Evolutionary conservation across 2,329 filamentous ascomycete species (phyloP), one percentile per base, ranked within the genome.

Genomic region (Orbilia oligospora): DNA sequence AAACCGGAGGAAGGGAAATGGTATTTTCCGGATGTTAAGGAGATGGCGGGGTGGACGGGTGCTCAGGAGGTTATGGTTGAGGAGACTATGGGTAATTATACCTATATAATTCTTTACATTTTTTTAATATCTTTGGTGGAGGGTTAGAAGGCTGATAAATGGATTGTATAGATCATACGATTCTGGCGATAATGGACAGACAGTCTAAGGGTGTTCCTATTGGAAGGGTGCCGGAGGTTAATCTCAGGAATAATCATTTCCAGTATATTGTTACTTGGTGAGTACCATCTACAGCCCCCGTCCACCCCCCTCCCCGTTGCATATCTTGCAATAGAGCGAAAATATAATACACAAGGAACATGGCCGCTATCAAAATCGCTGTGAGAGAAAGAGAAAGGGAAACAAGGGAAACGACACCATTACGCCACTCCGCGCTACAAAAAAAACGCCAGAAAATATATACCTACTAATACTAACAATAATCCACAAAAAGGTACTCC

Each of bases 261-360:
- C 96, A 98, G 87, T 99, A 99, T 85, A 99, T 99, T 81, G 96
- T 97, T 85, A 99, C 96, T 81, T 99, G 96, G 96, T 98, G 89
- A 83, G 90, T 85, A 36, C 33, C 33, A 9, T 63, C 24, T 61
- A 68, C 68, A 51, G 10, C 10, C 48, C n/a, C 56, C 14, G 22
- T 46, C 24, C 16, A 36, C 18, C 24, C 18, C 58, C 22, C n/a
- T 33, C 10, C 24, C 14, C n/a, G n/a, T n/a, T n/a, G n/a, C n/a
- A n/a, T n/a, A n/a, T 14, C 20, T 22, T 12, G 55, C 12, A 30
- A 30, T 38, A 38, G 41, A 20, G 72, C 41, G 65, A 18, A n/a
- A 33, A 58, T 49, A 58, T 55, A 73, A 61, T 71, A 44, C 36
- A 78, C 72, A 81, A 84, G 38, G 84, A 79, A 76, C 68, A 81